A percentile compares a stretch with the other conserved stretches of the same genome.
Evolutionary conservation across 2,329 filamentous ascomycete genomes (phyloP).

Genomic region (Beauveria caledonica): DNA sequence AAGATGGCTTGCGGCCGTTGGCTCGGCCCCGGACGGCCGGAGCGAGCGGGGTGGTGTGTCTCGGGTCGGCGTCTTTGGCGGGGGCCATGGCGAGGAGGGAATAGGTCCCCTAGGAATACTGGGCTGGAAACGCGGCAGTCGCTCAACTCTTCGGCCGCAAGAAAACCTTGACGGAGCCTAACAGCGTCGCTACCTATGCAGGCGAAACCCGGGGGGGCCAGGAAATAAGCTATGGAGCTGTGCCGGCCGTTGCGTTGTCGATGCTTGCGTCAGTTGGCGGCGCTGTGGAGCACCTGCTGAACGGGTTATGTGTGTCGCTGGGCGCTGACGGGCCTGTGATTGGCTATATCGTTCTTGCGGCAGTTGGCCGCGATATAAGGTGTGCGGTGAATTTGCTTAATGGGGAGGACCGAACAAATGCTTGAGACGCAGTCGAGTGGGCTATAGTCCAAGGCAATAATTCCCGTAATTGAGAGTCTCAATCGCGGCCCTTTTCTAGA

Average conservation of each 20-base stretch:
- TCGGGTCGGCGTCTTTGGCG: neutral
- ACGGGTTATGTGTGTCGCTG: neutral
- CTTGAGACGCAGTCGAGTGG: too few relatives aligned
- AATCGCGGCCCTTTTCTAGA: too few relatives aligned
- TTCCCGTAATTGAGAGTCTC: too few relatives aligned
- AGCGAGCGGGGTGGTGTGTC: neutral
- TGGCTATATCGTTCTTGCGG: conserved; percentile 7
- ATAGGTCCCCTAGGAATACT: neutral
- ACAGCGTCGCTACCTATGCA: neutral
- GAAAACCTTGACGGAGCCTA: neutral
- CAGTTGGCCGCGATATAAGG: neutral
- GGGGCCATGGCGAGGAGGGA: neutral
- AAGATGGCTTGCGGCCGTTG: neutral
- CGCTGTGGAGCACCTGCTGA: neutral
- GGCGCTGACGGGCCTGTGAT: neutral
- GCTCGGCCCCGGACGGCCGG: neutral
- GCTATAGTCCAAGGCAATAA: too few relatives aligned
- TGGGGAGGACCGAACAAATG: too few relatives aligned
- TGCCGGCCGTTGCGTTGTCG: conserved; percentile 8
- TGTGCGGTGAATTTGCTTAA: neutral
- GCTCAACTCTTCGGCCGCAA: neutral
- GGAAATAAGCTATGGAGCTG: conserved; percentile 7
- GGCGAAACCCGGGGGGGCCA: neutral
- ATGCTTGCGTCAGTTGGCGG: conserved; percentile 2
- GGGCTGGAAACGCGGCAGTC: neutral